Base-by-base conservation (phyloP, 148 eudicot species). In the Camellia sinensis region DNA sequence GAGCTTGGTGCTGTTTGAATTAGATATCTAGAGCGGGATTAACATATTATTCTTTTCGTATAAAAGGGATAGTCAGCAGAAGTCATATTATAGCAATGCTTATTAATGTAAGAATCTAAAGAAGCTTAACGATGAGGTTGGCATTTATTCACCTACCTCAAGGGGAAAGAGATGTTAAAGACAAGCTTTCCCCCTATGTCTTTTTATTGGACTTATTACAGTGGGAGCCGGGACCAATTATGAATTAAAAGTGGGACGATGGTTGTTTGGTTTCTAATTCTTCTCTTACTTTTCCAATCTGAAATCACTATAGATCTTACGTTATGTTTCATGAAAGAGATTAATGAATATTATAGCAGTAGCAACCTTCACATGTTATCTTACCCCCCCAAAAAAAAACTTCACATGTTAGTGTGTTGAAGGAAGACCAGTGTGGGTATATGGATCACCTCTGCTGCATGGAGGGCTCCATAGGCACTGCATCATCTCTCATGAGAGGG, bases 71-170 rank as follows among this genome's bases (percentile, higher is more conserved):
- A 65, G 46, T 64, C 65, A 61, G 22, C 71, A 21, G 21, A 22
- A 46, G 41, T 64, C 59, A 48, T 65, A 19, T 62, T 69, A 79
- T 71, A 62, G 41, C 18, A 61, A 40, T 71, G 77, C 50, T 37
- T 3, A 64, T 43, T 7, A 40, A 13, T 71, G 56, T 44, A 46
- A 41, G 52, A 74, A 40, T 57, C 78, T 74, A 74, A 74, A 29
- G 22, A 40, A 59, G 64, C 3, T 14, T 40, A 41, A 37, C 9
- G 15, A 74, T 17, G 7, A 74, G 77, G 62, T 74, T 74, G 64
- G n/a, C 53, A 50, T 41, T 75, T 37, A 40, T 75, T 8, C 22
- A 6, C n/a, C n/a, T 59, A 18, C 6, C 17, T 40, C 3, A 6
- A 75, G 43, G 29, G 48, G 67, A 37, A 43, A 61, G 41, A n/a